Conservation (phyloP, 2,329 filamentous ascomycete genomes). For the Fusarium tanahbumbuense region DNA sequence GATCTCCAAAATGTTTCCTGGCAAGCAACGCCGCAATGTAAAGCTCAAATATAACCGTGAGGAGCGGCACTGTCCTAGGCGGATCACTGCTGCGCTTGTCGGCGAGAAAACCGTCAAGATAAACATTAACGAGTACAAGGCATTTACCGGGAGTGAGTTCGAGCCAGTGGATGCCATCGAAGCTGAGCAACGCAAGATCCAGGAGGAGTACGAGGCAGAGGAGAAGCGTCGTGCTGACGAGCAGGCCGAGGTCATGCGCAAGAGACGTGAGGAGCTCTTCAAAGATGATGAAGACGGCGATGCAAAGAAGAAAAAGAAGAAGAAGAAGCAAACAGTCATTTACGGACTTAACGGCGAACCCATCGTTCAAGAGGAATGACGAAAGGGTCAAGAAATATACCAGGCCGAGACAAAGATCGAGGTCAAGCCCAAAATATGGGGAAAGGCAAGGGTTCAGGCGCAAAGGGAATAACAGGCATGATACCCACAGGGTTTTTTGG, state of each 20-base stretch:
- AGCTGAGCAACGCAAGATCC: slow-evolving; percentile 63
- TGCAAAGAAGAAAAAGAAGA: slow-evolving; percentile 51
- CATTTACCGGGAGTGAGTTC: slow-evolving; percentile 64
- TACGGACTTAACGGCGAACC: slow-evolving; percentile 55
- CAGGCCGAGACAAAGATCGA: slow-evolving; percentile 7
- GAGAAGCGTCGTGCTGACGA: slow-evolving; percentile 58
- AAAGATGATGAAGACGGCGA: slow-evolving; percentile 53
- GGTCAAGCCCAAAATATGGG: slow-evolving; percentile 21
- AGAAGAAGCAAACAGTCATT: slow-evolving; percentile 50
- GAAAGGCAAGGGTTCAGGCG: slow-evolving; percentile 27
- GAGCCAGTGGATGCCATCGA: slow-evolving; percentile 67
- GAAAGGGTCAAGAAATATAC: slow-evolving; percentile 2
- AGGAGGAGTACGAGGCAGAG: slow-evolving; percentile 60
- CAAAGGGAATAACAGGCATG: slow-evolving; percentile 40
- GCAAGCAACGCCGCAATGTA: slow-evolving; percentile 77
- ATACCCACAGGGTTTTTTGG: slow-evolving; percentile 46
- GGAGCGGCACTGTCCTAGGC: slow-evolving; percentile 72
- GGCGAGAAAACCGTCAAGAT: slow-evolving; percentile 69
- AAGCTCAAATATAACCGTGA: slow-evolving; percentile 88
- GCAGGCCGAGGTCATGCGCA: slow-evolving; percentile 60
- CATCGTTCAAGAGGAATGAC: slow-evolving; percentile 44
- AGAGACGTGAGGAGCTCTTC: slow-evolving; percentile 63
- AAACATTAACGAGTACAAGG: slow-evolving; percentile 70
- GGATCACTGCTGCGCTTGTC: slow-evolving; percentile 72
- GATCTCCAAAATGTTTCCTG: slow-evolving; percentile 80